Evolutionary conservation across 2,329 filamentous ascomycete species (phyloP), one percentile per base, ranked within the genome.

Genomic region (Diaporthe destruens): DNA sequence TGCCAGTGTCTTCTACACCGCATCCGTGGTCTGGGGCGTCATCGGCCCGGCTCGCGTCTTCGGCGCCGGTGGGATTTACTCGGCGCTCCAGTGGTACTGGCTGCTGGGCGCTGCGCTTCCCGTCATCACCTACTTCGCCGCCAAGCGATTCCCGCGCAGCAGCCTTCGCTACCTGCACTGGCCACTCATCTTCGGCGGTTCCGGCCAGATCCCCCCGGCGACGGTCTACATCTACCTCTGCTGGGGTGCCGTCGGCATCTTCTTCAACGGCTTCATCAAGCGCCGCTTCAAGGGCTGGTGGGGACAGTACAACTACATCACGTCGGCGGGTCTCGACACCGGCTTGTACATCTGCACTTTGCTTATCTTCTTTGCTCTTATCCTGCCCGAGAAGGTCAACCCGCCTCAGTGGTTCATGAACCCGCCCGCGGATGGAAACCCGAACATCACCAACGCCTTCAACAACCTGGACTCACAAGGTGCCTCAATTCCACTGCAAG

Each of bases 251-350:
- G 83, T 88, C 6, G 87, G 87, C 0, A 81, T 83, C 44, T 72
- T 88, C 53, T 89, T 88, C 79, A 87, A 89, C 74, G 85, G 84
- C 72, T 82, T 79, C 65, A 85, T 89, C 73, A 82, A 82, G 63
- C 81, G 84, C 75, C 81, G 82, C 57, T 86, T 81, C 78, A 80
- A 80, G 12, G 86, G 85, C 6, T 89, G 87, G 87, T 89, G 87
- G 87, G 84, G 84, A 76, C 82, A 85, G 72, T 89, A 87, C 79
- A 89, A 89, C 79, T 89, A 89, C 75, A 81, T 89, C 71, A 83
- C 86, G 0, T 87, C 86, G 8, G 87, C 87, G 0, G 87, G 84
- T 1, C 77, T 89, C 59, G 87, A 89, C 75, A 81, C 83, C 18
- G 87, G 86, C 20, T 80, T 88, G 53, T 85, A 85, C 1, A 83